Percentiles rank a stretch among this genome's conserved stretches.
Evolutionary conservation across 108 stramenopile species (phyloP).

Genomic region (Seminavis robusta): DNA sequence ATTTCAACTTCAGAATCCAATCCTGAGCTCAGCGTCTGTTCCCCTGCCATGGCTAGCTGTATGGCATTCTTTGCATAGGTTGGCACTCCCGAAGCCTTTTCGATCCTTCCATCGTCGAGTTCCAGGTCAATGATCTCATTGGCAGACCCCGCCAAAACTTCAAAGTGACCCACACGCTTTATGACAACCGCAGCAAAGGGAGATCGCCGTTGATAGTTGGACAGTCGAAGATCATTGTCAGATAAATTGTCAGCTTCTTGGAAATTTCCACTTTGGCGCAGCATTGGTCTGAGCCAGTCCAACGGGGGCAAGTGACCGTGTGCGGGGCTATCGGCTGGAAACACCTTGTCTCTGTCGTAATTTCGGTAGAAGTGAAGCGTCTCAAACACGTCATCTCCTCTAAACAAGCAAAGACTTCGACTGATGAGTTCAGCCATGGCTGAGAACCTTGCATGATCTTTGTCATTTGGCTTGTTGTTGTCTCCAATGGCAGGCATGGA

Average conservation of each 20-base stretch:
- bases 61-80: constrained; percentile 48
- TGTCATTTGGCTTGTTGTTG: constrained; percentile 3
- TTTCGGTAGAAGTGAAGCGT: constrained; percentile 64
- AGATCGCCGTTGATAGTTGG: constrained; percentile 64
- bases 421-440: constrained; percentile 65
- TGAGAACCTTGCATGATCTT: constrained; percentile 49
- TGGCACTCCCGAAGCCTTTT: constrained; percentile 52
- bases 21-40: constrained; percentile 33
- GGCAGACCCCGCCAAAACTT: constrained; percentile 30
- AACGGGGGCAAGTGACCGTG: constrained; percentile 73
- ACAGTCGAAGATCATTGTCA: constrained; percentile 49
- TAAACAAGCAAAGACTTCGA: constrained; percentile 50
- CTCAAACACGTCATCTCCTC: constrained; percentile 53
- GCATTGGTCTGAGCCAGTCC: constrained; percentile 56
- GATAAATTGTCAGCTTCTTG: constrained; percentile 35
- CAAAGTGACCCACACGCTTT: constrained; percentile 28
- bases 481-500: constrained; percentile 45
- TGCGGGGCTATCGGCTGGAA: constrained; percentile 33
- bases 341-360: constrained; percentile 52
- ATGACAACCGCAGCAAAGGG: constrained; percentile 71
- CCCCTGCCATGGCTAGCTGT: constrained; percentile 38
- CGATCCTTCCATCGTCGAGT: constrained; percentile 41
- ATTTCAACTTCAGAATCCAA: constrained; percentile 44
- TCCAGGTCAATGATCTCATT: constrained; percentile 46
- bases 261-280: constrained; percentile 45